Percentiles rank a stretch among this genome's conserved stretches.
phyloP scores from a whole-genome alignment of 306 rosid species.

The Rubus idaeus region DNA sequence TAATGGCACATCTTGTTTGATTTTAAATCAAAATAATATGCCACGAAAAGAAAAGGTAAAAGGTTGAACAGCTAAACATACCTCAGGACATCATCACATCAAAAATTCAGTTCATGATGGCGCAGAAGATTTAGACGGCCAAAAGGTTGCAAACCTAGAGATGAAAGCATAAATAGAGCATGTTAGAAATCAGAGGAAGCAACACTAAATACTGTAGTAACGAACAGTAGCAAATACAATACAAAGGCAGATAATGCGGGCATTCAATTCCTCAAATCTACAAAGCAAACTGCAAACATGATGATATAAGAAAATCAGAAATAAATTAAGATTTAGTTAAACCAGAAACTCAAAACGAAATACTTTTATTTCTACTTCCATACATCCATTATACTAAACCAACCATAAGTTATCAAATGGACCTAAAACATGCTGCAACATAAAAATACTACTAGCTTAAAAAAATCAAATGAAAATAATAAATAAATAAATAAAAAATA shows the following conservation, averaged over 20 bases:
- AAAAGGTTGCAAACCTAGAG: slow-evolving; percentile 9
- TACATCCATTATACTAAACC: neutral
- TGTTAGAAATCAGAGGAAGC: slow-evolving; percentile 8
- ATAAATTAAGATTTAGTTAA: neutral
- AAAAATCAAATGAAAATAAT: neutral
- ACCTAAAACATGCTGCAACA: neutral
- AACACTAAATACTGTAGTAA: neutral
- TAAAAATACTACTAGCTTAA: neutral
- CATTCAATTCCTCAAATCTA: neutral
- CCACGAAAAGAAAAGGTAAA: neutral
- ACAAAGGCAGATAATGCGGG: neutral
- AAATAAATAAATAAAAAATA: neutral
- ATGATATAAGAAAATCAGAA: neutral
- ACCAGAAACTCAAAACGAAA: slow-evolving; percentile 5
- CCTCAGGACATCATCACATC: neutral
- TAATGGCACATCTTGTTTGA: neutral
- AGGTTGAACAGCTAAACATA: slow-evolving; percentile 7
- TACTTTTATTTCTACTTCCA: neutral
- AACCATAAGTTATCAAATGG: neutral
- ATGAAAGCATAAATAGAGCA: neutral
- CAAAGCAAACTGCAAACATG: neutral
- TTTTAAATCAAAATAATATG: neutral
- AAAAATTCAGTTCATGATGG: neutral
- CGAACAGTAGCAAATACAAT: neutral
- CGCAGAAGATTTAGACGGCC: slow-evolving; percentile 1